These are phyloP conservation scores for Cucurbita moschata DNA, from an alignment of 306 rosid genomes.

Conservation along the genomic window DNA sequence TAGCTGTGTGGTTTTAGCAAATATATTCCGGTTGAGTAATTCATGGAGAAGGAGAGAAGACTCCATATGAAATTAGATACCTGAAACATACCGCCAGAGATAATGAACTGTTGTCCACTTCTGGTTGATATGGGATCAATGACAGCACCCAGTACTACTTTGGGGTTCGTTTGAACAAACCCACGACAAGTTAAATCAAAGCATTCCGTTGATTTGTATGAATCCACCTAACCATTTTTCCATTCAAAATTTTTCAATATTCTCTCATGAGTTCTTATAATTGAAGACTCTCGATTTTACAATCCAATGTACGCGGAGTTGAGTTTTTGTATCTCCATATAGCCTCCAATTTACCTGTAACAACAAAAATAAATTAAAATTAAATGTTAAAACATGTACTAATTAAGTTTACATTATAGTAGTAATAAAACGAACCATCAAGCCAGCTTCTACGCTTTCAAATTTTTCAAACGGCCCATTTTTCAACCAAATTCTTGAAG, in stretches of 20 bases:
- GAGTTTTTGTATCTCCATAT: conserved; percentile 28
- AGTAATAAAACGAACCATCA: conserved; percentile 11
- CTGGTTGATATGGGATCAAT: conserved; percentile 15
- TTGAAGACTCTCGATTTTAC: conserved; percentile 12
- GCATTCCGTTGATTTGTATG: conserved; percentile 48
- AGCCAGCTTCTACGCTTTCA: conserved; percentile 57
- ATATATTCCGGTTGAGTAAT: too few relatives aligned
- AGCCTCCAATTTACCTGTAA: conserved; percentile 45
- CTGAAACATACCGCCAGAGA: conserved; percentile 22
- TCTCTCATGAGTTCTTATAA: too few relatives aligned
- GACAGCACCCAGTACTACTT: conserved; percentile 26
- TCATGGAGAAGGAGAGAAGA: too few relatives aligned
- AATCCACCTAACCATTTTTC: conserved; percentile 24
- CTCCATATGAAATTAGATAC: conserved; percentile 6
- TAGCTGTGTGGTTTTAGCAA: too few relatives aligned
- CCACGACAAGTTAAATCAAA: conserved; percentile 54
- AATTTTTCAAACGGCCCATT: conserved; percentile 17
- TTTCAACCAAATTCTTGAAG: conserved; percentile 47
- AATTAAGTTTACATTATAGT: too few relatives aligned
- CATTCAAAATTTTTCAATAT: neutral
- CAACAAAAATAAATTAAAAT: neutral
- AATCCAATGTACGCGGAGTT: conserved; percentile 42
- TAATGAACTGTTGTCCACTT: conserved; percentile 13
- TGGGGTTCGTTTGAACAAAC: conserved; percentile 33
- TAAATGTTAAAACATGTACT: too few relatives aligned